Evolutionary conservation across 2,329 filamentous ascomycete genomes (phyloP).

Genomic region (Xylariaceae sp.): DNA sequence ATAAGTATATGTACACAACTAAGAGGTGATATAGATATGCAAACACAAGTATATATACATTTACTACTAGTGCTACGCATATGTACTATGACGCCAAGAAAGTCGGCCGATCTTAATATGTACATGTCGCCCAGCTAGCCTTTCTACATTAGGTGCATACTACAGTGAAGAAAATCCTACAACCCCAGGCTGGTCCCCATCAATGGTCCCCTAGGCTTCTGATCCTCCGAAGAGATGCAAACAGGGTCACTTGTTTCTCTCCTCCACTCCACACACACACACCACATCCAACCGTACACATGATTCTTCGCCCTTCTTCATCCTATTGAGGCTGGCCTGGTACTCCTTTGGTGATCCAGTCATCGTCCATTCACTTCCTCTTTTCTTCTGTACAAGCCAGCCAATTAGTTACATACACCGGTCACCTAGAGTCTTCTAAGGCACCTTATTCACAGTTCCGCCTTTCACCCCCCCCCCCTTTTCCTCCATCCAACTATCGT

Average conservation of each 20-base stretch:
- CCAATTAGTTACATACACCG: conserved; percentile 7
- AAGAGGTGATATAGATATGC: too few relatives aligned
- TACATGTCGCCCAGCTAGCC: neutral
- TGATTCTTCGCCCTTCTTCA: conserved; percentile 8
- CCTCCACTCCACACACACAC: neutral
- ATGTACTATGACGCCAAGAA: neutral
- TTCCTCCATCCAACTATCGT: conserved; percentile 3
- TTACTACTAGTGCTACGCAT: neutral
- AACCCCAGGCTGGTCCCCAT: too few relatives aligned
- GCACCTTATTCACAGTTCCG: neutral
- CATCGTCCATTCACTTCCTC: conserved; percentile 13
- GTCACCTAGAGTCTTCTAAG: neutral
- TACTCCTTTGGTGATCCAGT: conserved; percentile 17
- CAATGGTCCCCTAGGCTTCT: too few relatives aligned
- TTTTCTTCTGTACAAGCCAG: conserved; percentile 6
- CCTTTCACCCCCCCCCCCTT: conserved; percentile 3
- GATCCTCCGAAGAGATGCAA: neutral
- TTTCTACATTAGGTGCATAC: too few relatives aligned
- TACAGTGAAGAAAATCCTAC: too few relatives aligned
- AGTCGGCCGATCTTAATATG: neutral
- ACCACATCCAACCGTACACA: conserved; percentile 6
- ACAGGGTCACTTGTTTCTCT: neutral
- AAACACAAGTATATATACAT: neutral
- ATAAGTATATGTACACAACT: neutral
- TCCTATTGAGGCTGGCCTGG: conserved; percentile 5